phyloP scores from a whole-genome alignment of 768 basidiomycete species.

The Lactarius tabidus region DNA sequence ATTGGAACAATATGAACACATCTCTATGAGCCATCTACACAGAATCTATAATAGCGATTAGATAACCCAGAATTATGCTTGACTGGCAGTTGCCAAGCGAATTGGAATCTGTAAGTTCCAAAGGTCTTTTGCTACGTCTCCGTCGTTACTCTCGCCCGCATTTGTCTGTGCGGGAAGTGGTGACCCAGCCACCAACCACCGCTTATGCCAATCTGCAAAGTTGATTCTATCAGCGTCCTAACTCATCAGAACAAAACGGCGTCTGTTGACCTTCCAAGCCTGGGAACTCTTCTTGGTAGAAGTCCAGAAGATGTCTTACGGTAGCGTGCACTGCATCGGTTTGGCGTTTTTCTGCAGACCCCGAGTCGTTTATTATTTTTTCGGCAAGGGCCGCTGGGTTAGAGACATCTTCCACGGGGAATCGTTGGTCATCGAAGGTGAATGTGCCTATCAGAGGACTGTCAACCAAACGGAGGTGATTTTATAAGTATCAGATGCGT shows the following conservation, averaged over 20 bases:
- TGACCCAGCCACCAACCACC: constrained; percentile 13
- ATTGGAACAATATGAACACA: not conserved
- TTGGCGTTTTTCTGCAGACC: not conserved
- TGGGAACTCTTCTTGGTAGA: constrained; percentile 18
- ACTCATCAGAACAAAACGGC: not conserved
- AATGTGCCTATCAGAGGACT: constrained; percentile 3
- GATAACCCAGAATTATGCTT: not conserved
- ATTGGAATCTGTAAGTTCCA: constrained; percentile 19
- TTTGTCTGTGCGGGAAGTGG: constrained; percentile 11
- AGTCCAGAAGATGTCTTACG: constrained; percentile 10
- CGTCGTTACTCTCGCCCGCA: no score
- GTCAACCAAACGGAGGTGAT: not conserved
- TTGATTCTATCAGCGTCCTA: not conserved
- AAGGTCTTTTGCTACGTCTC: constrained; percentile 2
- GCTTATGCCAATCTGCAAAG: constrained; percentile 10
- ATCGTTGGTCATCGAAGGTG: constrained; percentile 9
- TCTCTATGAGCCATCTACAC: not conserved
- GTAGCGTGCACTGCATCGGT: constrained; percentile 10
- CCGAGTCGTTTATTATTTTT: constrained; percentile 3
- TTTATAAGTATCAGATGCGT: not conserved
- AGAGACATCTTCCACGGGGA: constrained; percentile 13
- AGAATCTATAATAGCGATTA: not conserved
- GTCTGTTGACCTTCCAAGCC: constrained; percentile 8
- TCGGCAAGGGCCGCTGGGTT: constrained; percentile 9
- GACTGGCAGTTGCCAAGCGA: not conserved